Percentiles rank a stretch among this genome's conserved stretches.
Evolutionary conservation across 1,139 yeast species (phyloP).

Genomic region (Hemisphaericaspora lyxosophila): DNA sequence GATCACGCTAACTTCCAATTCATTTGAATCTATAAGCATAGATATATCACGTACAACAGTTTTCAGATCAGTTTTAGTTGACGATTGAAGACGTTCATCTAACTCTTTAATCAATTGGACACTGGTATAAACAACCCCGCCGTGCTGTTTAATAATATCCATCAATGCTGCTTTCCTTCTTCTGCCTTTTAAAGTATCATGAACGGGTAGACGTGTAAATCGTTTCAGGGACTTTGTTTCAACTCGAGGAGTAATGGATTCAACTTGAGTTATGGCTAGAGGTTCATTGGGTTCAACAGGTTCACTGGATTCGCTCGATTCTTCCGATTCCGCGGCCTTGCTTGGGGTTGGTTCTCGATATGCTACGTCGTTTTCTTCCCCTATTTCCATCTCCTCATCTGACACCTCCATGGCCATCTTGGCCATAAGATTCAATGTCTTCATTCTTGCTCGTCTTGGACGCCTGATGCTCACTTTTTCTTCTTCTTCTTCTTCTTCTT

Average conservation of each 20-base stretch:
- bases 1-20: slow-evolving; percentile 30
- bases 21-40: slow-evolving; percentile 21
- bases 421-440: background rate
- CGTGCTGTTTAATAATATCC: slow-evolving; percentile 36
- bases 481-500: slow-evolving; percentile 4
- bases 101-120: slow-evolving; percentile 34
- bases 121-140: slow-evolving; percentile 44
- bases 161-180: slow-evolving; percentile 36
- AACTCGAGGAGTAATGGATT: slow-evolving; percentile 2
- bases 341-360: background rate
- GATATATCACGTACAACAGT: slow-evolving; percentile 49
- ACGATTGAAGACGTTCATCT: slow-evolving; percentile 34
- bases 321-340: background rate
- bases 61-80: slow-evolving; percentile 45
- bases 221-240: slow-evolving; percentile 1
- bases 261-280: background rate
- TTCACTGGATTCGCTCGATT: background rate
- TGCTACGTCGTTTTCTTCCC: slow-evolving; percentile 3
- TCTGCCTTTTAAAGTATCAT: slow-evolving; percentile 20
- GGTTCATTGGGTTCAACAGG: too few relatives aligned
- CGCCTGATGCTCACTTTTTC: background rate
- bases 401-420: slow-evolving; percentile 1
- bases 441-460: slow-evolving; percentile 1
- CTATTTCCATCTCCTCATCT: background rate
- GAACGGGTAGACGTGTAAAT: background rate